These are phyloP conservation scores for Phaseolus coccineus DNA, from an alignment of 331 rosid genomes.

Conservation along the genomic window DNA sequence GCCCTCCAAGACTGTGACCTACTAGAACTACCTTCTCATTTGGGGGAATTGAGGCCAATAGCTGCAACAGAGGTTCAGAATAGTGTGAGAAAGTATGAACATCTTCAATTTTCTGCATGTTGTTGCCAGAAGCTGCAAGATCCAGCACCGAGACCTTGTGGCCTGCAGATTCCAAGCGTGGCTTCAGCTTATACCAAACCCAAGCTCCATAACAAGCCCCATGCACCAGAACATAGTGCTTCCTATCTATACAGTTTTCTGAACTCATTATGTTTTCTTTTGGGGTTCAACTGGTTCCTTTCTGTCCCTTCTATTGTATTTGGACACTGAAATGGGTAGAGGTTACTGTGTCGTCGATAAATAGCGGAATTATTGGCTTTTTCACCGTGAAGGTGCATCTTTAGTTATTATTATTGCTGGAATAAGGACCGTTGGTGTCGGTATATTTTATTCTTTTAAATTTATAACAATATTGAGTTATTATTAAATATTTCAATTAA, in stretches of 20 bases:
- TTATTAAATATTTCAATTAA: too few species aligned
- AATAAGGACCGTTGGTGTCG: too few species aligned
- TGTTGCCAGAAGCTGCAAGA: constrained; percentile 61
- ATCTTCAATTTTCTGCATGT: constrained; percentile 50
- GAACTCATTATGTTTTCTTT: constrained; percentile 10
- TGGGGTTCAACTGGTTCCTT: not conserved
- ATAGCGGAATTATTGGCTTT: too few species aligned
- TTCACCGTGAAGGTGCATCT: too few species aligned
- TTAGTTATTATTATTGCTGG: too few species aligned
- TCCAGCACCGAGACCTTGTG: constrained; percentile 63
- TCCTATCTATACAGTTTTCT: not conserved
- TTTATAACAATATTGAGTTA: too few species aligned
- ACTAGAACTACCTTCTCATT: constrained; percentile 63
- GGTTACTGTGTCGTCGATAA: too few species aligned
- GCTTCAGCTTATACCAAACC: constrained; percentile 74
- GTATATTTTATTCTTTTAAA: too few species aligned
- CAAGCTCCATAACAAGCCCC: constrained; percentile 77
- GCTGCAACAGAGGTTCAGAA: constrained; percentile 61
- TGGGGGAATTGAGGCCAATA: constrained; percentile 46
- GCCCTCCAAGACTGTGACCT: constrained; percentile 78
- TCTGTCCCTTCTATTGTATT: not conserved
- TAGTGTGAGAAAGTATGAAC: constrained; percentile 48
- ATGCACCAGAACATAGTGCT: constrained; percentile 62
- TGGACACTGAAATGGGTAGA: not conserved
- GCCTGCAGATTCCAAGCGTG: constrained; percentile 60